Percentiles rank a stretch among this genome's conserved stretches.
Evolutionary conservation across 257 asterid genomes (phyloP).

Genomic region (Coffea canephora): DNA sequence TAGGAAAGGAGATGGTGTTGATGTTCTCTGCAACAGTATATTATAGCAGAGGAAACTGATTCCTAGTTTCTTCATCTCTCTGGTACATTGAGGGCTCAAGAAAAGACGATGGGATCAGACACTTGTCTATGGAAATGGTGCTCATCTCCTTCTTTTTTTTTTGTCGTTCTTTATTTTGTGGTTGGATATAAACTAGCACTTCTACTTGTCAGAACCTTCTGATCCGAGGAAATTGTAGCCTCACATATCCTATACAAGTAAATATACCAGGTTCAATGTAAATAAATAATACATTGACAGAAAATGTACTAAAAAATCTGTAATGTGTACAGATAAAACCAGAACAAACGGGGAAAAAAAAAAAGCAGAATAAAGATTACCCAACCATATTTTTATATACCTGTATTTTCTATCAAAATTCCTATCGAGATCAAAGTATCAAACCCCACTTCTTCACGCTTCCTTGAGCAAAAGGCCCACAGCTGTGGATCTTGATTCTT

Average conservation of each 20-base stretch:
- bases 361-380: no score
- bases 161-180: no score
- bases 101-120: not conserved
- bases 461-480: constrained; percentile 24
- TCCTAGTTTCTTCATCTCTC: not conserved
- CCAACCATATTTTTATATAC: no score
- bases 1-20: constrained; percentile 18
- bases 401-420: not conserved
- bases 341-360: no score
- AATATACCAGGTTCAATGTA: not conserved
- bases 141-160: not conserved
- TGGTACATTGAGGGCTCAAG: not conserved
- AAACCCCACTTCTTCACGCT: constrained; percentile 21
- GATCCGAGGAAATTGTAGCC: not conserved
- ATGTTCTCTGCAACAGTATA: not conserved
- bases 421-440: not conserved
- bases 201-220: not conserved
- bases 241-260: not conserved
- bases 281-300: not conserved
- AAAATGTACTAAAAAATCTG: not conserved
- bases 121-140: not conserved
- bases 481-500: not conserved
- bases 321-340: not conserved
- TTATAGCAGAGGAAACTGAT: not conserved
- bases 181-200: no score